Evolutionary conservation across 2,329 filamentous ascomycete species (phyloP).

Genomic region (Colletotrichum destructivum): DNA sequence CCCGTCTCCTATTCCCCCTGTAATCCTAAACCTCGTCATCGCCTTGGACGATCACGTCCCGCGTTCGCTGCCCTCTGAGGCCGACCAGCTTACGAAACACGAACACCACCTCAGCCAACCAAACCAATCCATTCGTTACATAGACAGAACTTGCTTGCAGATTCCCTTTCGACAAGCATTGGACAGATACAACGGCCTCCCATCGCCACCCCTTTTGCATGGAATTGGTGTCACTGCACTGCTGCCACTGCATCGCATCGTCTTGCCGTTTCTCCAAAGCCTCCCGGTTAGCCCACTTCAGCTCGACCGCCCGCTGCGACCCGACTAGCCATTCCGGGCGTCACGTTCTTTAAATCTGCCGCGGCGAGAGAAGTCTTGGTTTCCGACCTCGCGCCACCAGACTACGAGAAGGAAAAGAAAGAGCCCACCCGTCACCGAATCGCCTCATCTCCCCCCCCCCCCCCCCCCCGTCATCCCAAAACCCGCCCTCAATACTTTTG

Average conservation of each 20-base stretch:
- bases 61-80: constrained; percentile 35
- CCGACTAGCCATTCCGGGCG: constrained; percentile 39
- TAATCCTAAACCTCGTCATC: constrained; percentile 42
- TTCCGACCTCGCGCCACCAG: constrained; percentile 35
- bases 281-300: constrained; percentile 37
- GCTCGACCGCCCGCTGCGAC: constrained; percentile 35
- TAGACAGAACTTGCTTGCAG: constrained; percentile 37
- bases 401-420: constrained; percentile 23
- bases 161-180: constrained; percentile 20
- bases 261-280: constrained; percentile 18
- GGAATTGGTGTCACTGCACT: constrained; percentile 15
- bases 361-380: constrained; percentile 31
- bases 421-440: constrained; percentile 29
- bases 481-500: constrained; percentile 37
- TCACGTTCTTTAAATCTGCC: constrained; percentile 39
- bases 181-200: constrained; percentile 13
- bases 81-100: constrained; percentile 39
- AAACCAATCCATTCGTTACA: constrained; percentile 40
- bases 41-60: constrained; percentile 39
- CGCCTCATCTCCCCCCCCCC: constrained; percentile 35
- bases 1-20: constrained; percentile 35
- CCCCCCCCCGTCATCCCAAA: constrained; percentile 36
- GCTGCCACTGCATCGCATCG: constrained; percentile 16
- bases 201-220: constrained; percentile 5
- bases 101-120: constrained; percentile 36